Base-by-base conservation (phyloP, 129 eudicot genomes). In the Erigeron canadensis region DNA sequence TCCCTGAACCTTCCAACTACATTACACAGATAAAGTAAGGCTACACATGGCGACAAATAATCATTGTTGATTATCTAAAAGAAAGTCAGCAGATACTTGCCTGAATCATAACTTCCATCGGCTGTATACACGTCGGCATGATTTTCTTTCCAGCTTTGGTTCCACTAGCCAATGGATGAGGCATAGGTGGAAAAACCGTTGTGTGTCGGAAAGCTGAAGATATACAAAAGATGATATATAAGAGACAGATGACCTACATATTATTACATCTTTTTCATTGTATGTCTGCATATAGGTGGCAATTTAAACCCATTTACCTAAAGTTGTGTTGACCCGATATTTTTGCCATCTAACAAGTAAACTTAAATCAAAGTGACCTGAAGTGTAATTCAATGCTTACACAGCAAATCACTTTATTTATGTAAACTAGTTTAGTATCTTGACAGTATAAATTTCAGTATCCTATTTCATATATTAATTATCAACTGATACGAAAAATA, bases 1-100 rank as follows among this genome's bases (percentile, higher is more conserved):
- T 85, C 37, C 98, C 98, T 40, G 98, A 93, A 71, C 98, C 98
- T 86, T 93, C 98, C 80, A 93, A 86, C 98, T 93, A 72, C 48
- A 77, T 65, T 73, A 48, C 10, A 69, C 17, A 67, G n/a, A 73
- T 68, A 17, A 75, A 75, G 10, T 34, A 56, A 45, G 21, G 59
- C 37, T 2, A 43, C 57, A 68, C 60, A 53, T 22, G 12, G 43
- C 28, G n/a, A 23, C 69, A 65, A 39, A 19, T 48, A 60, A 50
- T 34, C 22, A 51, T 0, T 19, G 60, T 45, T 7, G 12, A 40
- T 42, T 60, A 63, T n/a, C 12, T 23, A 21, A 28, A 60, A 23
- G 73, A 39, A 22, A 39, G 50, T 56, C 63, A 50, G 57, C 64
- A 65, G 58, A 59, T 58, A 79, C 84, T 54, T 82, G 74, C 98